Conservation (phyloP, 2,329 filamentous ascomycete species). For the Colletotrichum tropicale region DNA sequence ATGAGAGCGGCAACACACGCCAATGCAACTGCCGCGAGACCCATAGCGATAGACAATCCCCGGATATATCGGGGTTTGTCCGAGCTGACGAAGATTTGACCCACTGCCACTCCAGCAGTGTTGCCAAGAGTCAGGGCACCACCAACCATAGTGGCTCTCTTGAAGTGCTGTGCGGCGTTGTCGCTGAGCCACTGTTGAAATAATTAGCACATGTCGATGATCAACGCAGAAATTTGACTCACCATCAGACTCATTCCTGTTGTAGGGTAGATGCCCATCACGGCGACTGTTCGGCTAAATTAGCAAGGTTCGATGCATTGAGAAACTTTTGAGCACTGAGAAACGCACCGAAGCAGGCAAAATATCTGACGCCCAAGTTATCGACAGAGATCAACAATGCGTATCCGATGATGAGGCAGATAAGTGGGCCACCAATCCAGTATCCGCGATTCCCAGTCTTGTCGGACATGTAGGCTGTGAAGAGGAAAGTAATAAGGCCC, state of each 20-base stretch:
- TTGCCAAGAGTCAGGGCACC: conserved; percentile 52
- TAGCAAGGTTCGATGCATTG: neutral
- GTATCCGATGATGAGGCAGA: conserved; percentile 33
- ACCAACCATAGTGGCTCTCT: conserved; percentile 50
- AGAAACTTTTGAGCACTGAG: conserved; percentile 20
- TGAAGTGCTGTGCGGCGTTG: conserved; percentile 51
- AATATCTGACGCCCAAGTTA: conserved; percentile 30
- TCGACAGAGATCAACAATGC: conserved; percentile 30
- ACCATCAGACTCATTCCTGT: neutral
- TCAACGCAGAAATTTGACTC: neutral
- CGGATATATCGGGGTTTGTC: conserved; percentile 32
- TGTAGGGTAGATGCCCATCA: conserved; percentile 26
- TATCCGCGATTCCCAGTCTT: conserved; percentile 24
- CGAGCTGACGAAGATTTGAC: conserved; percentile 44
- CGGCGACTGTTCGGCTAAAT: neutral
- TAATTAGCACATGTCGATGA: conserved; percentile 10
- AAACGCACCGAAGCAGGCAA: conserved; percentile 34
- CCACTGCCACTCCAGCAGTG: conserved; percentile 50
- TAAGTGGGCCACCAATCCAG: conserved; percentile 24
- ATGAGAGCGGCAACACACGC: conserved; percentile 28
- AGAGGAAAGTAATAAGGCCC: conserved; percentile 26
- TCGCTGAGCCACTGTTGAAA: conserved; percentile 46
- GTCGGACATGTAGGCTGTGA: conserved; percentile 30
- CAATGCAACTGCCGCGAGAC: conserved; percentile 28
- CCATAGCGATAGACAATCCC: conserved; percentile 32